A percentile compares a stretch with the other conserved stretches of the same genome.
These are phyloP conservation scores for Pseudogymnoascus sp. DNA, from an alignment of 2,329 filamentous ascomycete species.

Conservation along the genomic window DNA sequence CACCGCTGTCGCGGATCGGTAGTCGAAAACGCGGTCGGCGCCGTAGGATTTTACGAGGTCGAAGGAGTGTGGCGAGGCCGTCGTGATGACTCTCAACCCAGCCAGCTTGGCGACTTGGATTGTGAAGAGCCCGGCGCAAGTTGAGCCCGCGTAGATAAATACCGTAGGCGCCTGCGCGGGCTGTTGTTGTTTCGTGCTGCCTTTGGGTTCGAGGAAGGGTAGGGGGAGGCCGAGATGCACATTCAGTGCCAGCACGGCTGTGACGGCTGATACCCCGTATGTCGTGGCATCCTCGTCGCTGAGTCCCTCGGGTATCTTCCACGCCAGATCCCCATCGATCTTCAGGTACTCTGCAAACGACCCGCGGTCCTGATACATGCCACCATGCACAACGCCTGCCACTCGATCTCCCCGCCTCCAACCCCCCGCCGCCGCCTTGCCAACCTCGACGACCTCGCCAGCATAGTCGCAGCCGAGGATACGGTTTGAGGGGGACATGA, in stretches of 20 bases:
- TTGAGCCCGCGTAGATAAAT: constrained; percentile 43
- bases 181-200: background rate
- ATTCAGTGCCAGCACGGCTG: constrained; percentile 23
- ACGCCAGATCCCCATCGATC: constrained; percentile 16
- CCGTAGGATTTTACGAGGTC: constrained; percentile 39
- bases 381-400: constrained; percentile 31
- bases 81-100: constrained; percentile 34
- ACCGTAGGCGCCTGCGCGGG: constrained; percentile 23
- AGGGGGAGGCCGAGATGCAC: constrained; percentile 22
- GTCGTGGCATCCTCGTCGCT: constrained; percentile 24
- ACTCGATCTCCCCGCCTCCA: constrained; percentile 41
- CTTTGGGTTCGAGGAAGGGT: constrained; percentile 20
- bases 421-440: constrained; percentile 31
- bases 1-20: constrained; percentile 35
- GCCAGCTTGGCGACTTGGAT: constrained; percentile 40
- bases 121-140: constrained; percentile 41
- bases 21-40: constrained; percentile 42
- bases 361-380: constrained; percentile 12
- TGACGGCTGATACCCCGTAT: constrained; percentile 29
- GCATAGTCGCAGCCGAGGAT: constrained; percentile 38
- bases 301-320: constrained; percentile 22
- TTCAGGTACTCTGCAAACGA: constrained; percentile 16
- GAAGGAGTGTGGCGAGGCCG: constrained; percentile 41
- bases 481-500: constrained; percentile 17
- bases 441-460: no score